These are phyloP conservation scores for Lasiosphaeria ovina DNA, from an alignment of 495 filamentous ascomycete genomes.

Conservation along the genomic window DNA sequence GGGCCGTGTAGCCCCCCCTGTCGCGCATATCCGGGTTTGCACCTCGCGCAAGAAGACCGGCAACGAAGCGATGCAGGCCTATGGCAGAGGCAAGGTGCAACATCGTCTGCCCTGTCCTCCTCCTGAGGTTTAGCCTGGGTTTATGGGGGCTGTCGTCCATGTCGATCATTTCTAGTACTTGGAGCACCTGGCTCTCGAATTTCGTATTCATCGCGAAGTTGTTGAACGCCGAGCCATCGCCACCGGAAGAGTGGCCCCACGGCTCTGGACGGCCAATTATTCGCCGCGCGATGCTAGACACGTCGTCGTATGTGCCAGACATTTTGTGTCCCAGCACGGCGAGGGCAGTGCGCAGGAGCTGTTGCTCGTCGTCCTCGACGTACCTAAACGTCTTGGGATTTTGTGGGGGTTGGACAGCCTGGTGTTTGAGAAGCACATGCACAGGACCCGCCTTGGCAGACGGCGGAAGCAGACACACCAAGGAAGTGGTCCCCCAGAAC, in stretches of 20 bases:
- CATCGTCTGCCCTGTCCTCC: constrained; percentile 70
- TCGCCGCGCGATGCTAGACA: constrained; percentile 50
- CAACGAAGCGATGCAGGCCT: constrained; percentile 72
- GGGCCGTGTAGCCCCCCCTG: constrained; percentile 76
- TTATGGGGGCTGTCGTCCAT: constrained; percentile 68
- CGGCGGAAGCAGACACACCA: constrained; percentile 84
- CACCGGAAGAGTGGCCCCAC: neutral
- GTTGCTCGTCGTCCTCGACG: constrained; percentile 72
- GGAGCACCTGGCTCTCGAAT: constrained; percentile 70
- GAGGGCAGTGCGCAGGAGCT: constrained; percentile 62
- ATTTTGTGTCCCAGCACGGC: constrained; percentile 57
- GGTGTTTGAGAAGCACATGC: constrained; percentile 65
- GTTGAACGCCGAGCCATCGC: constrained; percentile 5
- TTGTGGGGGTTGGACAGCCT: constrained; percentile 42
- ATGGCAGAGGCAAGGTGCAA: constrained; percentile 77
- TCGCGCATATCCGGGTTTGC: constrained; percentile 74
- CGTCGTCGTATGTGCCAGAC: constrained; percentile 50
- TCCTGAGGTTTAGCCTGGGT: constrained; percentile 60
- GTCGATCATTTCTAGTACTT: constrained; percentile 73
- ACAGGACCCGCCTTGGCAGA: constrained; percentile 67
- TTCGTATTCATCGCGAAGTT: constrained; percentile 11
- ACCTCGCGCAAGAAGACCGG: constrained; percentile 77
- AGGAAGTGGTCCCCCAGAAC: constrained; percentile 74
- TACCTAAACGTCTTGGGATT: constrained; percentile 66
- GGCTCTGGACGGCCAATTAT: constrained; percentile 40